A percentile compares a stretch with the other conserved stretches of the same genome.
Evolutionary conservation across 495 filamentous ascomycete genomes (phyloP).

Genomic region (Penicillium coffeae): DNA sequence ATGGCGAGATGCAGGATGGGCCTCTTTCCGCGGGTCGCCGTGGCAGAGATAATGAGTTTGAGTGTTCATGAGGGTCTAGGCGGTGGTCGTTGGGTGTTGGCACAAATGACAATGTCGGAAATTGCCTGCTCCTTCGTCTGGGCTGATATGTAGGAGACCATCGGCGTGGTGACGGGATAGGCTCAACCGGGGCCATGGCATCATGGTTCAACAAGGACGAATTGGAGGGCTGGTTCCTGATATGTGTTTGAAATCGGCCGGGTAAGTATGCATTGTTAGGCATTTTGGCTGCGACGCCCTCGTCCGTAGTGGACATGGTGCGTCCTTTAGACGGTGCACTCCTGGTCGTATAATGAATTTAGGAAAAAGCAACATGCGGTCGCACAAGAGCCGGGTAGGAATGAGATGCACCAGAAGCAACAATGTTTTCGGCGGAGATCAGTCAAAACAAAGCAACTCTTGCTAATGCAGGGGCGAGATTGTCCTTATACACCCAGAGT

Average conservation of each 20-base stretch:
- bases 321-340: conserved; percentile 10
- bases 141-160: conserved; percentile 31
- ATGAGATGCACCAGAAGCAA: conserved; percentile 11
- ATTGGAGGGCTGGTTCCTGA: conserved; percentile 20
- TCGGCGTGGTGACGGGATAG: conserved; percentile 25
- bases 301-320: conserved; percentile 26
- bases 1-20: conserved; percentile 34
- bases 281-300: conserved; percentile 15
- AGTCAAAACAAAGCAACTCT: conserved; percentile 14
- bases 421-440: conserved; percentile 6
- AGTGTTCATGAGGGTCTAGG: conserved; percentile 25
- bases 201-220: conserved; percentile 23
- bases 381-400: conserved; percentile 24
- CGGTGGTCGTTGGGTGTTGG: conserved; percentile 15
- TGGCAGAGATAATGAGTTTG: conserved; percentile 19
- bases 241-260: conserved; percentile 22
- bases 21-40: conserved; percentile 27
- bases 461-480: conserved; percentile 24
- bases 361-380: conserved; percentile 22
- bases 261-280: conserved; percentile 18
- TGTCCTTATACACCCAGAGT: conserved; percentile 27
- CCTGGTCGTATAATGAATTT: conserved; percentile 7
- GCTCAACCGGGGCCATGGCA: conserved; percentile 13
- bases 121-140: conserved; percentile 24
- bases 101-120: conserved; percentile 27